Conservation (phyloP, 768 basidiomycete species). For the Kwoniella mangroviensis region DNA sequence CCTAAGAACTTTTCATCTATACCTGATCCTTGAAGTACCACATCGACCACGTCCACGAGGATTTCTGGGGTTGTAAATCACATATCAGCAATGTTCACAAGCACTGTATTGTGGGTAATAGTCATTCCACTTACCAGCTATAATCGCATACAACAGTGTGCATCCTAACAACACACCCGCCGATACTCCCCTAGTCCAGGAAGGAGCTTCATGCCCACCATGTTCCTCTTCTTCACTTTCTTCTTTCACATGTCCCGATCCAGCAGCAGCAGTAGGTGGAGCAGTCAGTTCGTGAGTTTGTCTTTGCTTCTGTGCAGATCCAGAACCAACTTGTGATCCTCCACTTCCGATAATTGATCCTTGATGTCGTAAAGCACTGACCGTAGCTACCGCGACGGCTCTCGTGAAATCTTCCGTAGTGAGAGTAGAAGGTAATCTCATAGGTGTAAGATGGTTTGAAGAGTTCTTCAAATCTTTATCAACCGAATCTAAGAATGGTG, state of each 20-base stretch:
- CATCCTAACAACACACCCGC: slow-evolving; percentile 87
- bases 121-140: slow-evolving; percentile 74
- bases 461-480: slow-evolving; percentile 36
- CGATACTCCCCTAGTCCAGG: slow-evolving; percentile 89
- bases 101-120: not conserved
- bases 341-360: slow-evolving; percentile 60
- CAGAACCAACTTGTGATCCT: slow-evolving; percentile 56
- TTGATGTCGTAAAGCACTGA: slow-evolving; percentile 78
- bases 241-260: slow-evolving; percentile 38
- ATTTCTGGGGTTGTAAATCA: slow-evolving; percentile 67
- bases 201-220: slow-evolving; percentile 90
- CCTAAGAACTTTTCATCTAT: slow-evolving; percentile 98
- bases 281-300: not conserved
- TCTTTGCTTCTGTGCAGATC: slow-evolving; percentile 26
- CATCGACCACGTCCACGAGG: slow-evolving; percentile 92
- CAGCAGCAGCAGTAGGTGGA: too few relatives aligned
- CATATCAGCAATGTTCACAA: not conserved
- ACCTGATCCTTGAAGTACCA: slow-evolving; percentile 83
- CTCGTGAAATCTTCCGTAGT: slow-evolving; percentile 88
- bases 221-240: slow-evolving; percentile 65
- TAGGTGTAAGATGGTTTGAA: slow-evolving; percentile 42
- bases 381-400: slow-evolving; percentile 91
- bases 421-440: slow-evolving; percentile 67
- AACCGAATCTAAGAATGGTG: slow-evolving; percentile 51
- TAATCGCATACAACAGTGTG: slow-evolving; percentile 89